A percentile compares a stretch with the other conserved stretches of the same genome.
Evolutionary conservation across 345 rosid species (phyloP).

Genomic region (Populus tremula): DNA sequence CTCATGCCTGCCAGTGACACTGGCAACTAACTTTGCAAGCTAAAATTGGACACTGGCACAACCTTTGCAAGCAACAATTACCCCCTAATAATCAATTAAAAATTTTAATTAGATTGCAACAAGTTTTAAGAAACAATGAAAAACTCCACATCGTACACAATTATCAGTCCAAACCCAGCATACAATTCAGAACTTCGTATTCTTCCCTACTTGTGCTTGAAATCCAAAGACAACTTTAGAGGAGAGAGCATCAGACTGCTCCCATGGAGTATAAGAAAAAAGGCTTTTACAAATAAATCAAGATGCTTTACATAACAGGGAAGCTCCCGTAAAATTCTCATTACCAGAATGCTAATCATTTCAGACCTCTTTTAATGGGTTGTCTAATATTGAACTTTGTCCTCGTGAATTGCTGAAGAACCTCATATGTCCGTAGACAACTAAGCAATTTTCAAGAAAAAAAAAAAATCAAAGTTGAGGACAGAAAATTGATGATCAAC

Average conservation of each 20-base stretch:
- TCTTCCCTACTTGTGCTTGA: not conserved
- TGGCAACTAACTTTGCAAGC: not conserved
- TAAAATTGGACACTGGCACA: too few relatives aligned
- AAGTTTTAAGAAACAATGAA: not conserved
- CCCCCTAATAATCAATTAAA: not conserved
- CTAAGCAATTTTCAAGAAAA: not conserved
- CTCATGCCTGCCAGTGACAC: not conserved
- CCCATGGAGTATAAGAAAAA: not conserved
- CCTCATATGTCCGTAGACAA: not conserved
- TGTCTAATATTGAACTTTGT: not conserved
- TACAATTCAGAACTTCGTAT: not conserved
- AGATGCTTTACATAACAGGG: not conserved
- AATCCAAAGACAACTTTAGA: not conserved
- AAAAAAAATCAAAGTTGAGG: not conserved
- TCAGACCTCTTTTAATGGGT: not conserved
- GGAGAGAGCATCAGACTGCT: not conserved
- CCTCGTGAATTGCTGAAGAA: not conserved
- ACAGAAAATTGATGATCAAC: not conserved
- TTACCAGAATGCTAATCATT: not conserved
- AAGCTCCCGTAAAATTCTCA: not conserved
- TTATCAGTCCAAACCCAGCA: not conserved
- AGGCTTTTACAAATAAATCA: not conserved
- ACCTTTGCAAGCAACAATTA: not conserved
- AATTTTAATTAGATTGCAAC: not conserved
- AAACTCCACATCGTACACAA: not conserved